phyloP scores from a whole-genome alignment of 441 rosid species.

The Populus tomentosa region DNA sequence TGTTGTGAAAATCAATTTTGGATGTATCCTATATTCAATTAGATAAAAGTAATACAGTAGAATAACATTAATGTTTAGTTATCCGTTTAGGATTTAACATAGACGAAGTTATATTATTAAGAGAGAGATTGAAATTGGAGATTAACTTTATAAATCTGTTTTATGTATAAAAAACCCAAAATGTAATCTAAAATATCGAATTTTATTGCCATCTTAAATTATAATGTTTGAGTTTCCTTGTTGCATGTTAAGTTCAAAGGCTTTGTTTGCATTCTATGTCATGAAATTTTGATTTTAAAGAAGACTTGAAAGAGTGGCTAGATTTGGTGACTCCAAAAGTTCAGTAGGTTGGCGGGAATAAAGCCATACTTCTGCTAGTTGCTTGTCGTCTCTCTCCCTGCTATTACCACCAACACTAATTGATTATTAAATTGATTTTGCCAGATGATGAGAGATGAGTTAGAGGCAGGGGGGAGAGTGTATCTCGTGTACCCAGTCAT shows the following conservation, averaged over 20 bases:
- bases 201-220: background rate
- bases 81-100: background rate
- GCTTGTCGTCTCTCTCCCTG: background rate
- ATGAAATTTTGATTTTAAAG: background rate
- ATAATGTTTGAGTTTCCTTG: background rate
- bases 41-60: background rate
- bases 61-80: background rate
- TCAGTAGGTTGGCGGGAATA: background rate
- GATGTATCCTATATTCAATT: background rate
- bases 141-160: background rate
- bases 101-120: background rate
- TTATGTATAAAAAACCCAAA: background rate
- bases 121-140: background rate
- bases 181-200: background rate
- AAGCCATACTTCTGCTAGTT: background rate
- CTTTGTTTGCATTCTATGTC: background rate
- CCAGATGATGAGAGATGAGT: constrained; percentile 82
- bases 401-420: background rate
- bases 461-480: constrained; percentile 67
- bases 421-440: constrained; percentile 10
- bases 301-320: background rate
- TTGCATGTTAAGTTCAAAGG: background rate
- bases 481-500: constrained; percentile 86
- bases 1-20: background rate
- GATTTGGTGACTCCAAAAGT: background rate